Base-by-base conservation (phyloP, 1,139 yeast genomes). In the Chernovozyma aurita region DNA sequence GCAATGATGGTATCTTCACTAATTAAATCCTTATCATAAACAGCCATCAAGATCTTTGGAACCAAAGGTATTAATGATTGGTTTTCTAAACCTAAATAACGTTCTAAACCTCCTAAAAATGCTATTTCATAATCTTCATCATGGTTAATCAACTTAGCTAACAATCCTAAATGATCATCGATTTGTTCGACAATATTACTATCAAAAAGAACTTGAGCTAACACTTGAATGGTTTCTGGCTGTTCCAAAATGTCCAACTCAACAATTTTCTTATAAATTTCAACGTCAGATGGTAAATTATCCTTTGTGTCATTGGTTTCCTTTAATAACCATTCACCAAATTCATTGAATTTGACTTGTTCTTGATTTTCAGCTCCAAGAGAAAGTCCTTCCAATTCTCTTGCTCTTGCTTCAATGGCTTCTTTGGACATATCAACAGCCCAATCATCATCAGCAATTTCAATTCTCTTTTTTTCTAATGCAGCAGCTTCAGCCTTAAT, bases 391-490 rank as follows among this genome's bases (percentile, higher is more conserved):
- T 88, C 95, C 46, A 90, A 73, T 57, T 85, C 95, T 53, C 80
- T 72, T 39, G 95, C 96, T 65, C 99, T 85, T 30, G 86, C 88
- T 55, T 85, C 84, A 49, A 94, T 87, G 37, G 98, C 98, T 63
- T 88, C 98, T 58, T 85, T 95, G 36, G 96, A 85, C 79, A 92
- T 85, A 60, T 92, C 99, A 36, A 90, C 97, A 16, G 97, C 88
- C 98, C 98, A 92, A 47, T 87, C 95, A 50, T 86, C 97, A 55
- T 88, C 96, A 45, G 79, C 78, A 34, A 75, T 74, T 47, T 78
- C 81, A 39, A 84, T 78, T 40, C 77, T 75, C 44, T 72, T 71
- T 24, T 55, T 60, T 18, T 63, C 64, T 46, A 85, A 70, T 35
- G 73, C 78, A 12, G 88, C 83, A 21, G 95, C 95, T 57, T 85